Evolutionary conservation across 1,284 basidiomycete genomes (phyloP), one percentile per base, ranked within the genome.

Genomic region (Gymnopus androsaceus): DNA sequence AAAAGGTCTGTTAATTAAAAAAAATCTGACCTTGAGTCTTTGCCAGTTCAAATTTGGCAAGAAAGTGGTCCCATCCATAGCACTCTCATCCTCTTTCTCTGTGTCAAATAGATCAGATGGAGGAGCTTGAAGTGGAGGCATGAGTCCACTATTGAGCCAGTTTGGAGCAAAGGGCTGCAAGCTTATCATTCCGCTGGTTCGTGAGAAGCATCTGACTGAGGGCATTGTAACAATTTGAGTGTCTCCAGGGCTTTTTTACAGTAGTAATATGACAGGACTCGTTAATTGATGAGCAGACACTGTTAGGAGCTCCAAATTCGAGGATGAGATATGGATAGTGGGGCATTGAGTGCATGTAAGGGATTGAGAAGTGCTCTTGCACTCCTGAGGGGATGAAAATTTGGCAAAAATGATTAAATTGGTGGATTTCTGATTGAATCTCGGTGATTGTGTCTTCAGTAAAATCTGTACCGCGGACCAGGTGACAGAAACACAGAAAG

Each of bases 401-500:
- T 19, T 47, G 54, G 21, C 57, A 34, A 23, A 25, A 21, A 9
- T 23, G 50, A 51, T 67, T 66, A 45, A 65, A 66, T 0, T 52
- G 25, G 2, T 69, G 51, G n/a, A 63, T 53, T 7, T 21, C 19
- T 37, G 31, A 11, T 17, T 67, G 49, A 28, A 76, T 60, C 1
- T 53, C n/a, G 0, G 41, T 2, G 3, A 75, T 55, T 2, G 61
- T 58, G 0, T 59, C 50, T 1, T 58, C 58, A 25, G 58, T 59
- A 8, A 68, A 57, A 27, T 60, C 54, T 2, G 61, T 41, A 3
- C 60, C 61, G 0, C 66, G 67, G 9, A 64, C 65, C 15, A 71
- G 62, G 48, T 75, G 74, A 58, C 66, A 70, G 54, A 71, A 71
- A 17, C 73, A 68, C 0, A 70, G 54, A 21, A 73, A 64, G 1